Evolutionary conservation across 805 yeast genomes (phyloP).

Genomic region (Barnettozyma pratensis): DNA sequence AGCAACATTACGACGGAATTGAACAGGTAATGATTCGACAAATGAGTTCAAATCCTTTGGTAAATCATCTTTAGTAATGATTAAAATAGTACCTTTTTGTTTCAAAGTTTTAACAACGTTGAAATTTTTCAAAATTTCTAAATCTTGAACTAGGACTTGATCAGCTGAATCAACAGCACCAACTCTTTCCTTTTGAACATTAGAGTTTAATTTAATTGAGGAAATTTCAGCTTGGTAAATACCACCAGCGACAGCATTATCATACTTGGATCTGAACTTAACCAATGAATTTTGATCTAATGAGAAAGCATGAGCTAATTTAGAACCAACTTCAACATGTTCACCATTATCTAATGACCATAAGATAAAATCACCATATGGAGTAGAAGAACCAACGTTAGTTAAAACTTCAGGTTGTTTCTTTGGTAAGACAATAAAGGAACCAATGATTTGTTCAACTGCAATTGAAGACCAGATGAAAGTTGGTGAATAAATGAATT

Average conservation of each 20-base stretch:
- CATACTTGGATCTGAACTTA: slow-evolving; percentile 59
- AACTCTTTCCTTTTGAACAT: slow-evolving; percentile 18
- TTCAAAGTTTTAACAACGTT: slow-evolving; percentile 60
- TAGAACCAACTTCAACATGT: slow-evolving; percentile 51
- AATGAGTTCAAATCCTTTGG: slow-evolving; percentile 39
- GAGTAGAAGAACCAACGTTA: slow-evolving; percentile 7
- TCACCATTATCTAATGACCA: slow-evolving; percentile 67
- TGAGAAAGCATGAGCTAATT: slow-evolving; percentile 65
- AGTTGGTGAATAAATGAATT: slow-evolving; percentile 45
- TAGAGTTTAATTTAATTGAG: slow-evolving; percentile 17
- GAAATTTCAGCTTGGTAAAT: slow-evolving; percentile 61
- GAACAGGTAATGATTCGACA: slow-evolving; percentile 47
- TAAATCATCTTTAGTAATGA: slow-evolving; percentile 33
- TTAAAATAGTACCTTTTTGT: slow-evolving; percentile 50
- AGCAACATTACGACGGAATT: slow-evolving; percentile 48
- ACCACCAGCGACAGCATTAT: slow-evolving; percentile 72
- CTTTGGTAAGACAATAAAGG: slow-evolving; percentile 34
- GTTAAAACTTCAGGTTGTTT: slow-evolving; percentile 4
- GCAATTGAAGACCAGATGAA: slow-evolving; percentile 55
- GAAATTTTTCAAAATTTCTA: slow-evolving; percentile 46
- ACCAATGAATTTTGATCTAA: slow-evolving; percentile 50
- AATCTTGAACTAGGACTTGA: slow-evolving; percentile 58
- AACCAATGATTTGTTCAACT: slow-evolving; percentile 41
- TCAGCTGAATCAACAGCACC: slow-evolving; percentile 53
- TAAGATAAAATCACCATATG: slow-evolving; percentile 37